phyloP scores from a whole-genome alignment of 164 flowering plant species.

The Houttuynia cordata region DNA sequence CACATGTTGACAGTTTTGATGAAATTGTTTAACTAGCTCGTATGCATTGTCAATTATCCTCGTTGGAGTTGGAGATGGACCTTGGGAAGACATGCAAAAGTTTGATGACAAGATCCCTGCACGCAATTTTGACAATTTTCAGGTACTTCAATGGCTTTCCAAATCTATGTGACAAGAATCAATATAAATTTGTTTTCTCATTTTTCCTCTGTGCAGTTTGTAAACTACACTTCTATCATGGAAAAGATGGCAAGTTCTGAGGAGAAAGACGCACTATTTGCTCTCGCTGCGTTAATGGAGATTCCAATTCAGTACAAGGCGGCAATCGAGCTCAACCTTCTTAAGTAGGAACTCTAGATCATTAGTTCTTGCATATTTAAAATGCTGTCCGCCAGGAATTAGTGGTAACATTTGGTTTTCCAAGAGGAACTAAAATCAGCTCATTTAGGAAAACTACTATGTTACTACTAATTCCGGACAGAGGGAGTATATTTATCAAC shows the following conservation, averaged over 20 bases:
- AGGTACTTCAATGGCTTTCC: constrained; percentile 19
- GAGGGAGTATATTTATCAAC: too few species aligned
- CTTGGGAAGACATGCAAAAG: constrained; percentile 89
- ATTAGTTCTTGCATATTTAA: not conserved
- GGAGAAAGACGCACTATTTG: constrained; percentile 61
- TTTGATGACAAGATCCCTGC: constrained; percentile 89
- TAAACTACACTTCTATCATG: constrained; percentile 73
- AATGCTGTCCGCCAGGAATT: too few species aligned
- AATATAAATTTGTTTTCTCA: not conserved
- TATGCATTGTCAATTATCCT: constrained; percentile 72
- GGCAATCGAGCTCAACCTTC: constrained; percentile 43
- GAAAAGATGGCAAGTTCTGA: constrained; percentile 34
- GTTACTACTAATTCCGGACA: too few species aligned
- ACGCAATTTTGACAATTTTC: constrained; percentile 83
- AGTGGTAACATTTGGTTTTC: too few species aligned
- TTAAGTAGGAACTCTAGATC: constrained; percentile 32
- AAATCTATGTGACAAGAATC: not conserved
- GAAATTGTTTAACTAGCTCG: not conserved
- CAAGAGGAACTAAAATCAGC: too few species aligned
- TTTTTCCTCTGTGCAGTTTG: constrained; percentile 36
- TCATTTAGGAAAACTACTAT: too few species aligned
- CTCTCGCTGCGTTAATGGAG: constrained; percentile 71
- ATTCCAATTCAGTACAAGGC: constrained; percentile 79
- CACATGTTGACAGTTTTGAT: not conserved
- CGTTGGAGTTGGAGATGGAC: constrained; percentile 96